Evolutionary conservation across 805 yeast genomes (phyloP), one percentile per base, ranked within the genome.

Genomic region (Candida krabiensis): DNA sequence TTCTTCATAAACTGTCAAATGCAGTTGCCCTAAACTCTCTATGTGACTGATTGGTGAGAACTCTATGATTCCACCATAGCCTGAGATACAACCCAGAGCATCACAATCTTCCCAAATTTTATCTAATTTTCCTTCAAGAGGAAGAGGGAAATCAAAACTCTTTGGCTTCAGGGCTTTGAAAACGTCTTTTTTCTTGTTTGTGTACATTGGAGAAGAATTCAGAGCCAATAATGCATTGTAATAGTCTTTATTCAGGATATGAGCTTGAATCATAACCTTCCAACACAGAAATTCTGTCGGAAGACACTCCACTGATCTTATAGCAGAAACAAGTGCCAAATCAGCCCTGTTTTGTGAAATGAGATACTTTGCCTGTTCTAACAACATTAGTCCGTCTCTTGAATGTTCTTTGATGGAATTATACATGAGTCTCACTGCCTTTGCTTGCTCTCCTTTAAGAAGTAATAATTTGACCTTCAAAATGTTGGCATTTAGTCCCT

Each of bases 281-380:
- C 96, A 87, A 19, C 83, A 66, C 35, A 71, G 75, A 55, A 82
- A 87, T 56, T 83, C 91, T 2, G 86, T 69, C 0, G 96, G 96
- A n/a, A 85, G 67, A 2, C 84, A 69, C 35, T 74, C 68, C 14
- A 84, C 79, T 4, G 89, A 76, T 18, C 75, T 68, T 14, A 70
- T 62, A 0, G 95, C 84, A 8, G 82, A 63, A 16, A 68, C 60
- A 13, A 77, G 56, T 0, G 96, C 95, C 29, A 75, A 55, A 27
- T 70, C 73, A 13, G 70, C 66, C n/a, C 77, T 53, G 18, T 66
- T 60, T 54, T 81, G 83, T 6, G 72, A 53, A 4, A 82, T 61
- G 38, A 87, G 66, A 52, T 80, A 85, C 46, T 71, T 69, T 1
- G 84, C 78, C 60, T 87, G 95, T 47, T 75, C 74, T 11, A 73